These are phyloP conservation scores for Phanerochaete sordida DNA, from an alignment of 768 basidiomycete genomes.

Conservation along the genomic window DNA sequence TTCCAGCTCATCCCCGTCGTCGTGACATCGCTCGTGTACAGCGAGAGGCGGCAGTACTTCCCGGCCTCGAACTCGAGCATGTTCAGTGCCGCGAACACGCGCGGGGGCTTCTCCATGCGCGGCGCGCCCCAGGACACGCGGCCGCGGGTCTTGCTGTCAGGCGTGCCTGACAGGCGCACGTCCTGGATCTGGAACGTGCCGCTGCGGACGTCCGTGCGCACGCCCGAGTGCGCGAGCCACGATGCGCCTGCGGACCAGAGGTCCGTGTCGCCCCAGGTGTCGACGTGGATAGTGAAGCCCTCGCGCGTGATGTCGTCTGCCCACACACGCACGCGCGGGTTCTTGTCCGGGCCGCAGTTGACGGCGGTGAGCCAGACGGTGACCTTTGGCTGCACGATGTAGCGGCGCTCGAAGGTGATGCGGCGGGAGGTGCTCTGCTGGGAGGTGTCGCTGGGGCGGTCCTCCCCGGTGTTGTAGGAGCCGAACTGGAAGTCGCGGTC, in stretches of 20 bases:
- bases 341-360: not conserved
- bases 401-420: not conserved
- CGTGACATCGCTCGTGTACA: not conserved
- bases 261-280: not conserved
- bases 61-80: not conserved
- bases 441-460: not conserved
- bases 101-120: not conserved
- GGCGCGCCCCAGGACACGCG: not conserved
- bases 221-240: slow-evolving; percentile 1
- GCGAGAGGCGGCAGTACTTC: not conserved
- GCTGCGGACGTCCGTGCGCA: not conserved
- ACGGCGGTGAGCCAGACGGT: not conserved
- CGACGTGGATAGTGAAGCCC: slow-evolving; percentile 5
- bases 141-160: not conserved
- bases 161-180: not conserved
- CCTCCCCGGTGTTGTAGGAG: not conserved
- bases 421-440: not conserved
- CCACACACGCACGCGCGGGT: not conserved
- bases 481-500: slow-evolving; percentile 3
- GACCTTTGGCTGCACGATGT: not conserved
- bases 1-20: slow-evolving; percentile 3
- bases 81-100: slow-evolving; percentile 2
- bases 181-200: not conserved
- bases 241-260: not conserved
- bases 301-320: not conserved